A percentile compares a stretch with the other conserved stretches of the same genome.
Conservation (phyloP, 2,329 filamentous ascomycete genomes). For the Alternaria conjuncta region DNA sequence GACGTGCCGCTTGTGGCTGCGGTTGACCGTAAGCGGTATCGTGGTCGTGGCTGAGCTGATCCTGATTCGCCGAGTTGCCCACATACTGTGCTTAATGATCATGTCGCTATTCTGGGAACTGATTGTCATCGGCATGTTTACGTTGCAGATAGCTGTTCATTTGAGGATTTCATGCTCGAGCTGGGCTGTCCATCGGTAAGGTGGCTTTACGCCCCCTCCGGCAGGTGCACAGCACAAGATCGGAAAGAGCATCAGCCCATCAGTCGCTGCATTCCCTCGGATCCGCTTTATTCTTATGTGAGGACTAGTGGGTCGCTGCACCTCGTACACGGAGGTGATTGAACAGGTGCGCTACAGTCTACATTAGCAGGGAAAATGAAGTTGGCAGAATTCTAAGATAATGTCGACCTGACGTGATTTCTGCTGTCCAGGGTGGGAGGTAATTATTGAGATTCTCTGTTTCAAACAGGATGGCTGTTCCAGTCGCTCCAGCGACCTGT, state of each 20-base stretch:
- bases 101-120: background rate
- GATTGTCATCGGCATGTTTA: background rate
- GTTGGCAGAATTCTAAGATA: background rate
- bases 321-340: background rate
- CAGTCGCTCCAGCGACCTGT: background rate
- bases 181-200: background rate
- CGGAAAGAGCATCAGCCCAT: background rate
- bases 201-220: background rate
- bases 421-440: background rate
- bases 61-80: conserved; percentile 7
- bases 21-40: conserved; percentile 13
- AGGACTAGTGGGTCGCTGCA: background rate
- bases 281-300: background rate
- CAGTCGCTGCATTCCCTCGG: background rate
- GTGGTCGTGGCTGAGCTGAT: conserved; percentile 14
- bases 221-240: background rate
- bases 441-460: background rate
- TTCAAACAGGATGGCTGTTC: background rate
- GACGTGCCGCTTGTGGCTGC: conserved; percentile 21
- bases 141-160: background rate
- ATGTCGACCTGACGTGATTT: background rate
- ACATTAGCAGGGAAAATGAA: background rate
- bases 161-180: background rate
- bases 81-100: background rate
- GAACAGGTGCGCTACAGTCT: background rate